Evolutionary conservation across 1,139 yeast genomes (phyloP).

Genomic region (Candida dubliniensis): DNA sequence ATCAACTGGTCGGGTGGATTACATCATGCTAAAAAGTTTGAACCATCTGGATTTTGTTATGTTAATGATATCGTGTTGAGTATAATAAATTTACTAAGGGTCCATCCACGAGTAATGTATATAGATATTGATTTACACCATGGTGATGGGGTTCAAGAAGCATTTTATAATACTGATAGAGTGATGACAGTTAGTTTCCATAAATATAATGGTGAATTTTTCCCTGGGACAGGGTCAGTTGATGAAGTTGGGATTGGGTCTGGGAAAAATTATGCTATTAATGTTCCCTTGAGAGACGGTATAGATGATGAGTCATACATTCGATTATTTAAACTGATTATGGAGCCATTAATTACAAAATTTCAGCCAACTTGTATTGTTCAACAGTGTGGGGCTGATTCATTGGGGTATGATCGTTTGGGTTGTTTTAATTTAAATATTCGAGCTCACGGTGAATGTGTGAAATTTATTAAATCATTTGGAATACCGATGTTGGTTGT

Average conservation of each 20-base stretch:
- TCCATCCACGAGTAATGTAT: conserved; percentile 88
- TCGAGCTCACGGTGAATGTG: conserved; percentile 94
- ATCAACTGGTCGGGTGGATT: conserved; percentile 97
- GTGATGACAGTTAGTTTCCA: conserved; percentile 98
- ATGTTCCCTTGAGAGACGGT: conserved; percentile 92
- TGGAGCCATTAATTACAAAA: conserved; percentile 84
- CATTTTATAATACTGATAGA: conserved; percentile 90
- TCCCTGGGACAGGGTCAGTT: conserved; percentile 93
- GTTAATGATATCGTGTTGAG: conserved; percentile 93
- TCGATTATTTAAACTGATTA: conserved; percentile 84
- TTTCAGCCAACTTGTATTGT: conserved; percentile 91
- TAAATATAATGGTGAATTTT: conserved; percentile 94
- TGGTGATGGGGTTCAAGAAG: conserved; percentile 98
- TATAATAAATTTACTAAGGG: conserved; percentile 76
- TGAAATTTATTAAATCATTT: conserved; percentile 78
- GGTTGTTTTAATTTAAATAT: conserved; percentile 94
- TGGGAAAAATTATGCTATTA: conserved; percentile 84
- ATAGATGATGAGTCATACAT: conserved; percentile 92
- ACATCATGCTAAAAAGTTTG: conserved; percentile 94
- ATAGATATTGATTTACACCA: conserved; percentile 96
- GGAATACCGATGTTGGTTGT: conserved; percentile 89
- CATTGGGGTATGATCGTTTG: conserved; percentile 86
- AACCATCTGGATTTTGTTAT: conserved; percentile 94
- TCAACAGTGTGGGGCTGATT: conserved; percentile 97
- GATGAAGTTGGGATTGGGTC: conserved; percentile 85